These are phyloP conservation scores for Aegilops bicornis DNA, from an alignment of 176 grass and related monocot species.

Conservation along the genomic window DNA sequence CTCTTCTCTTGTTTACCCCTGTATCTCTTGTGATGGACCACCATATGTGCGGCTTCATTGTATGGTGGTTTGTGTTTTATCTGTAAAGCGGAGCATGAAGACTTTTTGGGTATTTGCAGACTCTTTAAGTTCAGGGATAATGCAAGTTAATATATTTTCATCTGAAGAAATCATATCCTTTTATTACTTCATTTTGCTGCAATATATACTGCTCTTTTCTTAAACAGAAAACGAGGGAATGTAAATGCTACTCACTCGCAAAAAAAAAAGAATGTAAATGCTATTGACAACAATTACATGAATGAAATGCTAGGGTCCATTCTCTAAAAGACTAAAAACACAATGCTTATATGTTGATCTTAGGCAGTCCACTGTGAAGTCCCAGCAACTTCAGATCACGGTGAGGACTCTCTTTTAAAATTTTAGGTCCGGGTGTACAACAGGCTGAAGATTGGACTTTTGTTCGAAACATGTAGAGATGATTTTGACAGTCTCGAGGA, in stretches of 20 bases:
- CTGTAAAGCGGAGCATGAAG: too few relatives aligned
- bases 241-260: background rate
- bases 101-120: slow-evolving; percentile 18
- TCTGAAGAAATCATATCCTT: background rate
- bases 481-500: too few relatives aligned
- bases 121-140: slow-evolving; percentile 65
- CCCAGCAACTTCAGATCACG: too few relatives aligned
- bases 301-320: background rate
- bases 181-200: background rate
- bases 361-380: background rate
- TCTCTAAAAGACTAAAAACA: background rate
- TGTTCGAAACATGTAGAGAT: too few relatives aligned
- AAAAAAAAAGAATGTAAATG: background rate
- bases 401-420: too few relatives aligned
- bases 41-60: too few relatives aligned
- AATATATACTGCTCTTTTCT: background rate
- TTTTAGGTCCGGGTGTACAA: too few relatives aligned
- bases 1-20: too few relatives aligned
- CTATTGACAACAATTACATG: background rate
- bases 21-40: too few relatives aligned
- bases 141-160: background rate
- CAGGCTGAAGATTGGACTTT: too few relatives aligned
- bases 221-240: background rate
- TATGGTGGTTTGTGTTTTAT: too few relatives aligned
- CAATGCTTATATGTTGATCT: background rate